Percentiles rank a stretch among this genome's conserved stretches.
Conservation (phyloP, 1,284 basidiomycete species). For the Lignosus rhinocerotis region DNA sequence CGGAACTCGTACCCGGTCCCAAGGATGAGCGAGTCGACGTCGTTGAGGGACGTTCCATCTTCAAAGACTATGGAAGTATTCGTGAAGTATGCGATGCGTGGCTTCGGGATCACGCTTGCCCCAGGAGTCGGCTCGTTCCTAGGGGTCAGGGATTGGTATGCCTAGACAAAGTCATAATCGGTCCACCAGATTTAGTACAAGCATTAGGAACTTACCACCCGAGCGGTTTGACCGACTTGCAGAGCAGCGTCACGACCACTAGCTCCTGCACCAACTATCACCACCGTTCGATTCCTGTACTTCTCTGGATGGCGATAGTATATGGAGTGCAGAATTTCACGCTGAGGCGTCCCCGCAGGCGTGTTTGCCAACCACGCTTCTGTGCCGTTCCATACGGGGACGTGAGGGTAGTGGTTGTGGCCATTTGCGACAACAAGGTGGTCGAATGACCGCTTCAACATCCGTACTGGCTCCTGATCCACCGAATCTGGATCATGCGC, state of each 20-base stretch:
- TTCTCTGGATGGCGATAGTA: conserved; percentile 51
- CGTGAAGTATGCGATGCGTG: conserved; percentile 51
- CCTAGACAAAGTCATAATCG: conserved; percentile 28
- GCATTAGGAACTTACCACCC: conserved; percentile 37
- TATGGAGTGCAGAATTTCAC: conserved; percentile 52
- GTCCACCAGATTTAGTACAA: neutral
- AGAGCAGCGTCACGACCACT: conserved; percentile 50
- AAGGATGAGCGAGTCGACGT: conserved; percentile 50
- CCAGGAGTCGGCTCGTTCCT: conserved; percentile 29
- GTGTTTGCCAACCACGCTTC: conserved; percentile 45
- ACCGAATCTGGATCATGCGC: conserved; percentile 4
- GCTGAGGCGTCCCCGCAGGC: conserved; percentile 26
- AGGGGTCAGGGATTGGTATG: conserved; percentile 43
- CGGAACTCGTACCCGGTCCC: conserved; percentile 56
- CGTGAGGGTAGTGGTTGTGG: conserved; percentile 52
- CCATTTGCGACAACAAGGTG: conserved; percentile 57
- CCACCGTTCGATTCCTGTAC: conserved; percentile 43
- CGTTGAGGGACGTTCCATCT: conserved; percentile 41
- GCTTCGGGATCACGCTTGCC: conserved; percentile 37
- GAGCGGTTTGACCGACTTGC: conserved; percentile 42
- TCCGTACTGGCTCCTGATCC: conserved; percentile 2
- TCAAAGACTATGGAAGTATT: conserved; percentile 43
- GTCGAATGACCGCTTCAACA: conserved; percentile 37
- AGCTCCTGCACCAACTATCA: conserved; percentile 53
- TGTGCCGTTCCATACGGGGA: conserved; percentile 46